Percentiles rank a stretch among this genome's conserved stretches.
Evolutionary conservation across 768 basidiomycete species (phyloP).

Genomic region (Calocybe indica): DNA sequence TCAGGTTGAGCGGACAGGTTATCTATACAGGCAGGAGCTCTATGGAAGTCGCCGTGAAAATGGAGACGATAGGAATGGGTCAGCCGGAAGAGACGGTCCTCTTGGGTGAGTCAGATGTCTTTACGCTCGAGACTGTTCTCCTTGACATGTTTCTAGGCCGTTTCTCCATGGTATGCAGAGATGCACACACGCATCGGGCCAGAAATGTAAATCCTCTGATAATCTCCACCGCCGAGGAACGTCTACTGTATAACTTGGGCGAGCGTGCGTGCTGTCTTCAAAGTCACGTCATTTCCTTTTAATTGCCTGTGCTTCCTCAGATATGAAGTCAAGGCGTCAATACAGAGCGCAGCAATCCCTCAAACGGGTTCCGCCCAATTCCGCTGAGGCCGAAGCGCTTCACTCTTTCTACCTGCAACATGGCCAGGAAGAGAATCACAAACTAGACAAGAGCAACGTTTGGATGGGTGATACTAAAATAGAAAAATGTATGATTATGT

Average conservation of each 20-base stretch:
- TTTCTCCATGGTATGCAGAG: slow-evolving; percentile 87
- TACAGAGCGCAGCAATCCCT: slow-evolving; percentile 52
- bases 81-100: slow-evolving; percentile 55
- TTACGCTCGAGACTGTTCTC: background rate
- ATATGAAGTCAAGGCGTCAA: slow-evolving; percentile 54
- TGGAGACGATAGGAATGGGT: slow-evolving; percentile 57
- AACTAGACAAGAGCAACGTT: slow-evolving; percentile 29
- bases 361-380: slow-evolving; percentile 67
- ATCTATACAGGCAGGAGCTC: slow-evolving; percentile 72
- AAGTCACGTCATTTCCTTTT: background rate
- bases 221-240: slow-evolving; percentile 57
- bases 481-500: slow-evolving; percentile 72
- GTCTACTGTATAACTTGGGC: slow-evolving; percentile 56
- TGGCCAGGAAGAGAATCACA: slow-evolving; percentile 33
- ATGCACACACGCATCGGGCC: slow-evolving; percentile 60
- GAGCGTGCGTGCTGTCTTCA: slow-evolving; percentile 43
- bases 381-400: slow-evolving; percentile 58
- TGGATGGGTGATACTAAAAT: slow-evolving; percentile 73
- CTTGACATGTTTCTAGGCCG: slow-evolving; percentile 43
- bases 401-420: slow-evolving; percentile 66
- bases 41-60: slow-evolving; percentile 83
- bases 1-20: slow-evolving; percentile 75
- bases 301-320: slow-evolving; percentile 23
- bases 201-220: slow-evolving; percentile 58
- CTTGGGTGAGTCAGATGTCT: slow-evolving; percentile 39